phyloP scores from a whole-genome alignment of 805 yeast genomes.

The Yamadazyma akitaensis region DNA sequence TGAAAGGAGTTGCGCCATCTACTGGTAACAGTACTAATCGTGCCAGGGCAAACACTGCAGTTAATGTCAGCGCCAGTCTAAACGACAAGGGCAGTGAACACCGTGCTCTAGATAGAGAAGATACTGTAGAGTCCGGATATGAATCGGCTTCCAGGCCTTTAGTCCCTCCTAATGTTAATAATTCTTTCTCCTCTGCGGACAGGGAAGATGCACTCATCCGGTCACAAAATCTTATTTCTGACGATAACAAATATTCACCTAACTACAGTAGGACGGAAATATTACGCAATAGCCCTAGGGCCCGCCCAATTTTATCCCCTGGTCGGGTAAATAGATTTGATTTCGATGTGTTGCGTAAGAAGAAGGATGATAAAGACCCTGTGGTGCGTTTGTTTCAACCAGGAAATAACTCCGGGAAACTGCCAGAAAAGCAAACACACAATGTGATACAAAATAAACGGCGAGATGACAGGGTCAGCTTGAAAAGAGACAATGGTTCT shows the following conservation, averaged over 20 bases:
- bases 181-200: background rate
- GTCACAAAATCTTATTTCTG: constrained; percentile 19
- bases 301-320: background rate
- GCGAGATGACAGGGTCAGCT: background rate
- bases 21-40: background rate
- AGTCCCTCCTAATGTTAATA: background rate
- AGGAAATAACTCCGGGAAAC: background rate
- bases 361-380: background rate
- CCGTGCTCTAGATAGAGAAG: too few relatives aligned
- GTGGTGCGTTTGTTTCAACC: constrained; percentile 1
- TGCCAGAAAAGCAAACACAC: background rate
- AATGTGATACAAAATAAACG: background rate
- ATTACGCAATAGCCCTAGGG: background rate
- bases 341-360: constrained; percentile 1
- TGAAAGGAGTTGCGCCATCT: too few relatives aligned
- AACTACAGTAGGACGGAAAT: background rate
- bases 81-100: background rate
- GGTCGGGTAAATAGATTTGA: constrained; percentile 2
- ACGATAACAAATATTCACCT: constrained; percentile 24
- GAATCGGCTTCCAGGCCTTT: background rate
- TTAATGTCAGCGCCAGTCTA: background rate
- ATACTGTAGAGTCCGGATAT: too few relatives aligned
- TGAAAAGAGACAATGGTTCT: too few relatives aligned
- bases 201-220: constrained; percentile 16
- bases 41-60: background rate